Percentiles rank a stretch among this genome's conserved stretches.
Conservation (phyloP, 2,329 filamentous ascomycete species). For the Aspergillus transmontanensis region DNA sequence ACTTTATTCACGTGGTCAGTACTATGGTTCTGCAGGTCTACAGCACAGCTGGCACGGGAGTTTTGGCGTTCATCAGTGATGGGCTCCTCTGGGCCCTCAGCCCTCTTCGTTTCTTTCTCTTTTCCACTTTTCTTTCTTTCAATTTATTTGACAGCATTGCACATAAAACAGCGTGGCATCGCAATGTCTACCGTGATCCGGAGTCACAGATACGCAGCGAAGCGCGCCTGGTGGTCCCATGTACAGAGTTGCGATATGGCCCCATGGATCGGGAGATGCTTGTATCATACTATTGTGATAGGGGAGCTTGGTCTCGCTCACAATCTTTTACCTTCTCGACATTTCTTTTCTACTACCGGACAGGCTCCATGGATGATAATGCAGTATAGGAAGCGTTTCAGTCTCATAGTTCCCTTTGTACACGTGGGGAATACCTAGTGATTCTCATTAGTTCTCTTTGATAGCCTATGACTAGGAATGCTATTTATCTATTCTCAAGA, state of each 20-base stretch:
- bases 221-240: neutral
- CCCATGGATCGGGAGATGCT: neutral
- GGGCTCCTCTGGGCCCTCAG: neutral
- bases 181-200: neutral
- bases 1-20: conserved; percentile 6
- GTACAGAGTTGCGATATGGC: conserved; percentile 1
- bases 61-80: conserved; percentile 3
- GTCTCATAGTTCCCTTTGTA: neutral
- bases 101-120: neutral
- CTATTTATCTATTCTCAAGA: neutral
- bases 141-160: neutral
- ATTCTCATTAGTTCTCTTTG: neutral
- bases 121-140: neutral
- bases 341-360: neutral
- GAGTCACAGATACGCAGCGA: neutral
- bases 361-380: conserved; percentile 4
- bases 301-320: neutral
- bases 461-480: neutral
- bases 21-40: neutral
- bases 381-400: neutral
- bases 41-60: neutral
- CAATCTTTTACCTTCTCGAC: neutral
- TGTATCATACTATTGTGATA: neutral
- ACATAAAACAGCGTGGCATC: neutral
- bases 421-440: neutral